Conservation (phyloP, 2,329 filamentous ascomycete genomes). For the Ceratocystiopsis sp. region DNA sequence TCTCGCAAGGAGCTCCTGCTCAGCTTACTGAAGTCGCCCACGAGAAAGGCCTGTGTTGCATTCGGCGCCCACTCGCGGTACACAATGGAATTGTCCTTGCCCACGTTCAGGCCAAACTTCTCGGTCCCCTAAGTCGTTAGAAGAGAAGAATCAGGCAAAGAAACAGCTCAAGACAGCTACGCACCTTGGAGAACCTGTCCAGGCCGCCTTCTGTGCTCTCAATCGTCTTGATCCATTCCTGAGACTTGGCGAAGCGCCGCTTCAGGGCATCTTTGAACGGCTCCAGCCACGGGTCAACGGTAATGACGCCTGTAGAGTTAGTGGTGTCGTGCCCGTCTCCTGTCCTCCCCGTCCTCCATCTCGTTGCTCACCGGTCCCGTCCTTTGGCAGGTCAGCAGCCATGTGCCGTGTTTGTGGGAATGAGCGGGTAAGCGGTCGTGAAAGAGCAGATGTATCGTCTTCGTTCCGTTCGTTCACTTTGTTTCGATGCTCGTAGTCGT, state of each 20-base stretch:
- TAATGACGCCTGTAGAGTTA: slow-evolving; percentile 49
- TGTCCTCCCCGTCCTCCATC: too few relatives aligned
- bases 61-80: slow-evolving; percentile 97
- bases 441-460: too few relatives aligned
- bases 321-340: too few relatives aligned
- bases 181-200: slow-evolving; percentile 74
- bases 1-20: too few relatives aligned
- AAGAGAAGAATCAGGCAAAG: too few relatives aligned
- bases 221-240: slow-evolving; percentile 76
- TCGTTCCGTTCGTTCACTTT: too few relatives aligned
- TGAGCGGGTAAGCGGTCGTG: too few relatives aligned
- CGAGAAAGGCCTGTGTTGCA: slow-evolving; percentile 65
- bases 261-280: slow-evolving; percentile 68
- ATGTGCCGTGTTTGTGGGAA: too few relatives aligned
- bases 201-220: slow-evolving; percentile 73
- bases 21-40: slow-evolving; percentile 79
- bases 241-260: slow-evolving; percentile 59
- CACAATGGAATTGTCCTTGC: slow-evolving; percentile 64
- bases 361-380: too few relatives aligned
- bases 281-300: slow-evolving; percentile 76
- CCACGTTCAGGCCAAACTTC: slow-evolving; percentile 69
- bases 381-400: too few relatives aligned
- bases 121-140: slow-evolving; percentile 51
- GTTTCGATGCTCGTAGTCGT: too few relatives aligned
- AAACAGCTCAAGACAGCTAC: slow-evolving; percentile 10